phyloP scores from a whole-genome alignment of 495 filamentous ascomycete species.

The Neohortaea acidophila region DNA sequence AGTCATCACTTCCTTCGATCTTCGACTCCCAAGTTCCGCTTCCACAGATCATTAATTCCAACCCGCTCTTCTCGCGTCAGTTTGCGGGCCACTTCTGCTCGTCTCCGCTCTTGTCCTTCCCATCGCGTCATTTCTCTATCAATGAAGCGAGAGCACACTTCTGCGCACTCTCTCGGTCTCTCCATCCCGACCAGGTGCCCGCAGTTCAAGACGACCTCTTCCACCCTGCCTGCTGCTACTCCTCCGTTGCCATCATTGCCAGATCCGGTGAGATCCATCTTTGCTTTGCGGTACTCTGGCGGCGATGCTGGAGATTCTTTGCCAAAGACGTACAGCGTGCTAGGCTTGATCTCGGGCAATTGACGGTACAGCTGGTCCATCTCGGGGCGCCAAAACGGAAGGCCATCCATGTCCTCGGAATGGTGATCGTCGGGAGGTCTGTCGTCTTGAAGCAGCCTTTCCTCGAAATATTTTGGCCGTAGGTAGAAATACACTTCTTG shows the following conservation, averaged over 20 bases:
- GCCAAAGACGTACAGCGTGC: conserved; percentile 75
- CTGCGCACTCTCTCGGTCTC: conserved; percentile 1
- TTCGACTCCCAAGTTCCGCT: not conserved
- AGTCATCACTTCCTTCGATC: not conserved
- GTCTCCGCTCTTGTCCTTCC: not conserved
- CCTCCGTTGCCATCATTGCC: conserved; percentile 57
- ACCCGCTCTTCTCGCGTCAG: not conserved
- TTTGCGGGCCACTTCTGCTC: not conserved
- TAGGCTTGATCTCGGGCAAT: conserved; percentile 56
- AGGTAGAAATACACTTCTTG: conserved; percentile 31
- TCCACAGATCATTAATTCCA: conserved; percentile 1
- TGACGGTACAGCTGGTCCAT: conserved; percentile 37
- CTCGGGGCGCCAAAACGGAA: conserved; percentile 64
- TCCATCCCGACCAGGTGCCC: conserved; percentile 4
- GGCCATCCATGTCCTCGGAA: conserved; percentile 26
- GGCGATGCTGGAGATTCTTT: conserved; percentile 37
- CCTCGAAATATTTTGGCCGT: conserved; percentile 21
- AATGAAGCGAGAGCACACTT: not conserved
- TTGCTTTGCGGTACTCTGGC: conserved; percentile 35
- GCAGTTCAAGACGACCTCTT: conserved; percentile 3
- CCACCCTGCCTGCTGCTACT: conserved; percentile 45
- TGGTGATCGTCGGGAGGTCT: not conserved
- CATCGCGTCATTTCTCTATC: not conserved
- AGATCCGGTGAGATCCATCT: conserved; percentile 47
- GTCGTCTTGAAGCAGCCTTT: conserved; percentile 28